Percentiles rank a stretch among this genome's conserved stretches.
phyloP scores from a whole-genome alignment of 768 basidiomycete species.

The Cystoderma amianthinum region DNA sequence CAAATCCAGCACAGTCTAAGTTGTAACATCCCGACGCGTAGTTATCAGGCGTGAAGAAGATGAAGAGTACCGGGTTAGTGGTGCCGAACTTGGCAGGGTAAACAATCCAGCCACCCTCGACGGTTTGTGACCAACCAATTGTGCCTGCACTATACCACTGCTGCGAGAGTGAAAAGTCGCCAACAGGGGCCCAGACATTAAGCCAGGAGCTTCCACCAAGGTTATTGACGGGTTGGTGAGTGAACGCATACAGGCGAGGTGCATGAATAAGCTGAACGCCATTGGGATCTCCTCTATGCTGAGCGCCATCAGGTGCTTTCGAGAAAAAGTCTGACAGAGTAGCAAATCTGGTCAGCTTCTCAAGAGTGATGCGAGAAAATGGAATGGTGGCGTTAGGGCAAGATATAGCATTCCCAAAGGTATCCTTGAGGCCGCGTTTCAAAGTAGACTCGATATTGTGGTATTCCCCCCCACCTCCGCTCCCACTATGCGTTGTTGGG shows the following conservation, averaged over 20 bases:
- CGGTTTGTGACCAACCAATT: not conserved
- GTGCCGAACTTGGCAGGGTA: not conserved
- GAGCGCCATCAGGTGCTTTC: not conserved
- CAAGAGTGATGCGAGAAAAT: not conserved
- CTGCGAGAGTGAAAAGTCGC: not conserved
- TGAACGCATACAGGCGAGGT: not conserved
- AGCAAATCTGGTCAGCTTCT: not conserved
- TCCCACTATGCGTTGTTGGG: no score
- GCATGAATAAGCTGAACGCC: not conserved
- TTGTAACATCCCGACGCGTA: not conserved
- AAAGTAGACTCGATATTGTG: not conserved
- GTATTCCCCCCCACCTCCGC: not conserved
- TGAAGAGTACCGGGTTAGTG: conserved; percentile 1
- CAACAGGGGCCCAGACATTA: not conserved
- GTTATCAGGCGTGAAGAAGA: not conserved
- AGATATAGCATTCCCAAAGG: not conserved
- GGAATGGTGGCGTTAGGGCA: not conserved
- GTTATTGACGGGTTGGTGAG: not conserved
- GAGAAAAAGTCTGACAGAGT: not conserved
- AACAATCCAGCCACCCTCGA: not conserved
- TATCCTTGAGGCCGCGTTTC: not conserved
- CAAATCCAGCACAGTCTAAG: not conserved
- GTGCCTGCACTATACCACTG: not conserved
- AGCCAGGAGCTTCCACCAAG: not conserved
- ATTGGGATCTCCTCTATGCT: not conserved